Evolutionary conservation across 2,329 filamentous ascomycete genomes (phyloP), one percentile per base, ranked within the genome.

Genomic region (Paraphaeosphaeria sporulosa): DNA sequence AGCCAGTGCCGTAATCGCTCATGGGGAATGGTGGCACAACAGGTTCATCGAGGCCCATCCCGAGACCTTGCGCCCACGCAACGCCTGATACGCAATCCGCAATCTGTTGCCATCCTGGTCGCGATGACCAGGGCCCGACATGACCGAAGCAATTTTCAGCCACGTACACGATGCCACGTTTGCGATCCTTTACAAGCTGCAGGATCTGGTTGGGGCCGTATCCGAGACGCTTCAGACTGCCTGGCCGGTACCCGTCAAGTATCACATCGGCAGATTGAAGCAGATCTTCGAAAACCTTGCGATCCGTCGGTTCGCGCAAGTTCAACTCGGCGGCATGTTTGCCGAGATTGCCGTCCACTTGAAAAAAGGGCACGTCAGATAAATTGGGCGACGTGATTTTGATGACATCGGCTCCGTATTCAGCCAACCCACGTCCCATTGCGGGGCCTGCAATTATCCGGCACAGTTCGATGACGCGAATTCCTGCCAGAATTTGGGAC

Each of bases 391-490:
- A 87, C 2, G 89, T 92, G 48, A 93, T 82, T 68, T 92, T 90
- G 65, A 93, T 82, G 0, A 93, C 90, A 55, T 89, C 85, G 8
- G 90, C 90, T 2, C 91, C 91, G 71, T 92, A 89, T 63, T 91
- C 90, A n/a, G 88, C 89, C 0, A 93, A 83, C 1, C 88, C 88
- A 32, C 89, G 86, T 3, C 87, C 87, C 65, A 93, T 88, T 4
- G 88, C 86, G n/a, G 90, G 90, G 0, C 90, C 90, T 3, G 90
- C 90, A 64, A 93, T 92, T 69, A 93, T 88, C 43, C 90, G 87
- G 71, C 89, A 91, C 32, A 93, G 79, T 71, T 94, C 91, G 5
- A 93, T 83, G 6, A 93, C 90, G 64, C 89, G 90, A 73, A 93
- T 83, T 0, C 90, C 90, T 7, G 70, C 82, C 60, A 80, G 87